Conservation (phyloP, 2,329 filamentous ascomycete species). For the Neospermospora avenae region DNA sequence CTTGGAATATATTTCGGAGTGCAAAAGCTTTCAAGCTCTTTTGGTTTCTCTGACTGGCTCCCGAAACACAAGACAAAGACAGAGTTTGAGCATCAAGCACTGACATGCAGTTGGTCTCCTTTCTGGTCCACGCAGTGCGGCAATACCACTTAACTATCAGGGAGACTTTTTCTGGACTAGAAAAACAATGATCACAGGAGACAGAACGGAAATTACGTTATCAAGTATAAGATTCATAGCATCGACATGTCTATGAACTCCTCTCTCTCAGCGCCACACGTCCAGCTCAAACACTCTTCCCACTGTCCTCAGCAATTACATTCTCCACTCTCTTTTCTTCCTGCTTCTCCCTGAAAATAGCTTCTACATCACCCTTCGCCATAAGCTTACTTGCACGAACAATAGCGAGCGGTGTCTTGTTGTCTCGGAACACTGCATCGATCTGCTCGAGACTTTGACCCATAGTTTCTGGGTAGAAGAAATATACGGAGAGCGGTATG, state of each 20-base stretch:
- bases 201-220: too few relatives aligned
- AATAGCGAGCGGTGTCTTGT: constrained; percentile 37
- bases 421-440: constrained; percentile 50
- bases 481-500: constrained; percentile 29
- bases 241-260: neutral
- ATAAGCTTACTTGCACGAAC: constrained; percentile 24
- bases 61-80: too few relatives aligned
- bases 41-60: too few relatives aligned
- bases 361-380: constrained; percentile 13
- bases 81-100: too few relatives aligned
- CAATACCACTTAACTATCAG: too few relatives aligned
- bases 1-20: too few relatives aligned
- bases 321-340: constrained; percentile 9
- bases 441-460: constrained; percentile 64
- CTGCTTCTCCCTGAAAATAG: constrained; percentile 7
- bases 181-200: too few relatives aligned
- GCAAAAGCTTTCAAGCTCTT: too few relatives aligned
- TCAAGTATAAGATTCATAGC: too few relatives aligned
- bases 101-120: too few relatives aligned
- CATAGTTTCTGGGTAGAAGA: constrained; percentile 58
- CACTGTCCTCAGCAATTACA: neutral
- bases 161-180: too few relatives aligned
- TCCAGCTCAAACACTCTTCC: constrained; percentile 1
- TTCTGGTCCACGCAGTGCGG: too few relatives aligned
- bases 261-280: neutral